Base-by-base conservation (phyloP, 768 basidiomycete species). In the Kwoniella europaea region DNA sequence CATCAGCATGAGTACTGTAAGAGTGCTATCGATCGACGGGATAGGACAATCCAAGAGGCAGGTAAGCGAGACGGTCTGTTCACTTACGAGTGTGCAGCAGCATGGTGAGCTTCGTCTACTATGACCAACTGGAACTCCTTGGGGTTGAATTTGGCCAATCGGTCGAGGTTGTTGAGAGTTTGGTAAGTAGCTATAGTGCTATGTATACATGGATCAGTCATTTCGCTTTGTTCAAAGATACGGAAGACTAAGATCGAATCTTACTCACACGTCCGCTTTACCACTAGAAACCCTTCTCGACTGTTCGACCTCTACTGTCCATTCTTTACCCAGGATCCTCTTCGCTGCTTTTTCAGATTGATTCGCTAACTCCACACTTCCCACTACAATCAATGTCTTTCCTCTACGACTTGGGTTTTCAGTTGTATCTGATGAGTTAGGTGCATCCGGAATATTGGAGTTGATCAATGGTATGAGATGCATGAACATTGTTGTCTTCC, bases 41-140 rank as follows among this genome's bases (percentile, higher is more conserved):
- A 35, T 35, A 0, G 35, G 6, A 6, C 35, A 35, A 0, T 0
- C 7, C 35, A 6, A 35, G 35, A 35, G 35, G 35, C 7, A 35
- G 35, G 7, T 35, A 35, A 35, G 35, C 35, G 7, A 35, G 35
- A 35, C 35, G 1, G 35, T 35, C 35, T 35, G 35, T 35, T 35
- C n/a, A 85, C 89, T 65, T 84, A 95, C 89, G 94, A 94, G 41
- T 91, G 90, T 10, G 95, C 92, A 50, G 92, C 94, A 35, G 95
- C 92, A 83, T 98, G 96, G 81, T 98, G 96, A 0, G 95, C 95
- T 84, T 97, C 94, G 77, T 97, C 94, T 3, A 97, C 86, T 56
- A 96, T 89, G 69, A 97, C 86, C 16, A 90, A 91, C 76, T 91
- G 93, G 71, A 92, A 83, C 57, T 71, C 77, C 10, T 82, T 77